Percentiles rank a stretch among this genome's conserved stretches.
Evolutionary conservation across 352 stramenopile genomes (phyloP).

Genomic region (Phytophthora pini): DNA sequence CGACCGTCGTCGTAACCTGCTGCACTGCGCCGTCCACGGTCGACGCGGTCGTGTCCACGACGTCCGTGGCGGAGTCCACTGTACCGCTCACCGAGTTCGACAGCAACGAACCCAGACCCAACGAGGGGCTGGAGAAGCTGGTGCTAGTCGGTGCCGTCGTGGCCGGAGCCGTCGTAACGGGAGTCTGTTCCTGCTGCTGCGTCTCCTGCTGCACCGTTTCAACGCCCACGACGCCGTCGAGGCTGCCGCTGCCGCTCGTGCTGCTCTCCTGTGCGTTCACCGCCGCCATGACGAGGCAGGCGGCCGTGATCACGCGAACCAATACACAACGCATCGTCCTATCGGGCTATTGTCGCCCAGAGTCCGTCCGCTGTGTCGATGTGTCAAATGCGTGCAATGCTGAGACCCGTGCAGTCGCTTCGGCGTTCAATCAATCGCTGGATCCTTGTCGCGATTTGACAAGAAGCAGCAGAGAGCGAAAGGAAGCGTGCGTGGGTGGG

Average conservation of each 20-base stretch:
- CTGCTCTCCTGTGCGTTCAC: slow-evolving; percentile 21
- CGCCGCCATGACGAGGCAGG: slow-evolving; percentile 29
- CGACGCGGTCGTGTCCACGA: slow-evolving; percentile 16
- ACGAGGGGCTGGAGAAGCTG: slow-evolving; percentile 14
- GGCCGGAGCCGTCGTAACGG: slow-evolving; percentile 3
- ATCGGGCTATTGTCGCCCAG: not conserved
- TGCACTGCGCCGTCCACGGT: slow-evolving; percentile 8
- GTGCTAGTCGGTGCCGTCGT: slow-evolving; percentile 15
- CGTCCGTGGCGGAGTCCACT: slow-evolving; percentile 21
- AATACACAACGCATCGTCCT: slow-evolving; percentile 26
- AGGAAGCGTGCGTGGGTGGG: slow-evolving; percentile 11
- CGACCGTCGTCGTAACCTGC: not conserved
- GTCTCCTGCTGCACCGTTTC: slow-evolving; percentile 15
- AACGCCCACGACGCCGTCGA: slow-evolving; percentile 23
- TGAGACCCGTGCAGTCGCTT: not conserved
- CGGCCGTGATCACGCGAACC: slow-evolving; percentile 29
- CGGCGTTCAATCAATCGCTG: slow-evolving; percentile 6
- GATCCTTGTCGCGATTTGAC: slow-evolving; percentile 25
- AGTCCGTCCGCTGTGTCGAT: not conserved
- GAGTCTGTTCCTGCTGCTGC: slow-evolving; percentile 12
- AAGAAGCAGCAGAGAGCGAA: slow-evolving; percentile 19
- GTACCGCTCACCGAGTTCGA: slow-evolving; percentile 26
- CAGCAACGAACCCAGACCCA: slow-evolving; percentile 22
- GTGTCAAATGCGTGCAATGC: slow-evolving; percentile 6
- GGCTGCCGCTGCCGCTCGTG: slow-evolving; percentile 24